phyloP scores from a whole-genome alignment of 164 flowering plant genomes.

The Magnolia officinalis region DNA sequence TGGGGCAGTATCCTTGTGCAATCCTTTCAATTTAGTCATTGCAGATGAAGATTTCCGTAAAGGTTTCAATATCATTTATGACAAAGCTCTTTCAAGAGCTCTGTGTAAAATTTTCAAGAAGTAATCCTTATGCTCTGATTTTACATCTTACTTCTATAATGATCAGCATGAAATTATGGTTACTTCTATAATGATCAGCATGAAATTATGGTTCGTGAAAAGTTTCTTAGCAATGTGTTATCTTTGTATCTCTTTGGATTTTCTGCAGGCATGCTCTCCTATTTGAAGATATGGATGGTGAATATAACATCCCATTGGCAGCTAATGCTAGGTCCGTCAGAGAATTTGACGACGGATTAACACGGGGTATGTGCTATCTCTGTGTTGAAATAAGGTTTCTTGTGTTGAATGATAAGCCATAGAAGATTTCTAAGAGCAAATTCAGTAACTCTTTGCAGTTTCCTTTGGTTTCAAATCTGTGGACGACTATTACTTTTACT shows the following conservation, averaged over 20 bases:
- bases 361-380: slow-evolving; percentile 50
- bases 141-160: neutral
- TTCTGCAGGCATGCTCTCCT: slow-evolving; percentile 64
- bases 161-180: neutral
- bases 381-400: neutral
- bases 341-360: slow-evolving; percentile 82
- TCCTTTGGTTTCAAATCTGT: slow-evolving; percentile 94
- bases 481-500: slow-evolving; percentile 79
- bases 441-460: slow-evolving; percentile 42
- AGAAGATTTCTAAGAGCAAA: slow-evolving; percentile 9
- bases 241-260: slow-evolving; percentile 3
- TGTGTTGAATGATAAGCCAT: neutral
- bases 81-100: slow-evolving; percentile 65
- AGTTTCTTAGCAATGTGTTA: neutral
- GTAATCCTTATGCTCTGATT: slow-evolving; percentile 28
- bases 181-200: neutral
- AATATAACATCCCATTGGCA: slow-evolving; percentile 63
- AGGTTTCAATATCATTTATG: slow-evolving; percentile 86
- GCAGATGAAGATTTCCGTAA: slow-evolving; percentile 85
- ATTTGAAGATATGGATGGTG: slow-evolving; percentile 79
- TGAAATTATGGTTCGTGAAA: neutral
- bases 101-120: slow-evolving; percentile 73
- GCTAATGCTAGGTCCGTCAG: slow-evolving; percentile 72
- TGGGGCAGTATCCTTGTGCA: slow-evolving; percentile 91
- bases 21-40: slow-evolving; percentile 86